Evolutionary conservation across 495 filamentous ascomycete species (phyloP), one percentile per base, ranked within the genome.

Genomic region (Trichoderma reesei): DNA sequence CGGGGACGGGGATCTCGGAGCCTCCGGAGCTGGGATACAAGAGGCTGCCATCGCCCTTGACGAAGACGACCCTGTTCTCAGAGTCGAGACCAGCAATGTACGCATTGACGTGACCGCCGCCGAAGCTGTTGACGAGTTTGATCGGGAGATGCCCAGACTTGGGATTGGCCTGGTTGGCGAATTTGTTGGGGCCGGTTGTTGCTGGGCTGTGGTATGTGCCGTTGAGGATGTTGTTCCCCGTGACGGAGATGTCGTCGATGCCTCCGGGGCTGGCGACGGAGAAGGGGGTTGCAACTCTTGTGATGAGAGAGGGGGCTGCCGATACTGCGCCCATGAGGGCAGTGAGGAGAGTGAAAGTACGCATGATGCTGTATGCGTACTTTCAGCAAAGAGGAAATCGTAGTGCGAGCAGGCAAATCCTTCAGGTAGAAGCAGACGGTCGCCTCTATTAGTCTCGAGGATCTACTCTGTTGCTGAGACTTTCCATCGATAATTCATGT

Each of bases 41-140:
- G 62, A 66, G 76, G 13, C 64, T 64, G 56, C 75, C 77, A 44
- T 79, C 67, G 10, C 68, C 36, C 18, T 67, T 65, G 4, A 80
- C 72, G 60, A 80, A 70, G 11, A 77, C 67, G 13, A 74, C 67
- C 16, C 60, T 62, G 34, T 67, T 65, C 37, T 68, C 69, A 44
- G 54, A 8, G 46, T 79, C 75, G 7, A 66, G 62, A 18, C 76
- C 77, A 7, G 65, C 71, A 20, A 80, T 63, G 63, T 79, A 80
- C 59, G 70, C 71, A 64, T 76, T 72, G 59, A 80, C 65, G 26
- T 64, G 48, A 3, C 70, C 67, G 51, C 66, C 73, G 41, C 65
- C 73, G 61, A 78, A 74, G 68, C 78, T 79, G 69, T 79, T 79
- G 7, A 71, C 66, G 37, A 79, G 37, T 64, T 68, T 70, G 36